Evolutionary conservation across 331 rosid species (phyloP), one percentile per base, ranked within the genome.

Genomic region (Phaseolus coccineus): DNA sequence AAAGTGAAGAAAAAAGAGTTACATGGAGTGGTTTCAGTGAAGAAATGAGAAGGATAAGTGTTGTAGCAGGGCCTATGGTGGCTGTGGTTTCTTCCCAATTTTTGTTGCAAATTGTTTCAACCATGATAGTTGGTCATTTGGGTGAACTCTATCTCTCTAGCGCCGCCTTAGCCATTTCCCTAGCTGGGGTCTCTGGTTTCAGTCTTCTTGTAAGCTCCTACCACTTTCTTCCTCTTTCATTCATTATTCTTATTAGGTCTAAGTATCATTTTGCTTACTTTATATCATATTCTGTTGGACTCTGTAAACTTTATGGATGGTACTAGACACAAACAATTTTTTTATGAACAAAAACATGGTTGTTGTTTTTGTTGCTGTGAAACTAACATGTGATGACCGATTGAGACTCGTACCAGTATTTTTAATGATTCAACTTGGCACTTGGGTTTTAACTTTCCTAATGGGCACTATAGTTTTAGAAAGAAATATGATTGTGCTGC

Each of bases 61-160:
- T 8, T n/a, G 19, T 87, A 63, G 89, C 92, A 66, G 94, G 86
- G 0, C 94, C 94, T 11, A 73, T 87, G 91, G 82, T 85, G 53
- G 85, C 84, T 2, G 87, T 87, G 47, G 22, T 68, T 24, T 31
- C 67, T 0, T 87, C 93, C 3, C 96, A 91, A 73, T 82, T n/a
- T 69, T 3, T 87, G 80, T 77, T 91, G 77, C 91, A 85, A 65
- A 83, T 89, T 8, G 83, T 88, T 3, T 85, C 96, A 11, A 80
- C 64, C 19, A 87, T 87, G 91, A 80, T 89, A 69, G 88, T 91
- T 19, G 96, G 96, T 33, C 96, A 90, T 19, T 76, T 88, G 1
- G 87, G 92, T 7, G 88, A 80, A 39, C 91, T 90, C 39, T 84
- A 89, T 59, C 96, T 89, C 75, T 84, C 96, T 15, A 84, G 91